A percentile compares a stretch with the other conserved stretches of the same genome.
Conservation (phyloP, 202 grass and related monocot species). For the Zizania palustris region DNA sequence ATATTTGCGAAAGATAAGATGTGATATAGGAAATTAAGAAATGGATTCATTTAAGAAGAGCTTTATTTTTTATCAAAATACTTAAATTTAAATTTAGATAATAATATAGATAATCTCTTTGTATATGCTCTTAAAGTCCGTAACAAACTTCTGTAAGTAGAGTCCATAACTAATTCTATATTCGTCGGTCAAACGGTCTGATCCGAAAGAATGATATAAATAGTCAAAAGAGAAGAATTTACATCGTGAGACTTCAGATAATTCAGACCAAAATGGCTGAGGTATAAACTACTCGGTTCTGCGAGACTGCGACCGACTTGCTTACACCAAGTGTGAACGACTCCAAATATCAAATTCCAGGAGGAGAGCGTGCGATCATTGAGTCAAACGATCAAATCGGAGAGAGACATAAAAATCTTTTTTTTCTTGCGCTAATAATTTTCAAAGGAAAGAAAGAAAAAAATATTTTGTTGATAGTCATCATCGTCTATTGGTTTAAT, state of each 20-base stretch:
- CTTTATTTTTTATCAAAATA: too few relatives aligned
- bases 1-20: too few relatives aligned
- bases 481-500: too few relatives aligned
- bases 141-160: too few relatives aligned
- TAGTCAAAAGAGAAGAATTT: constrained; percentile 25
- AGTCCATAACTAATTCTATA: too few relatives aligned
- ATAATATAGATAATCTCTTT: too few relatives aligned
- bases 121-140: too few relatives aligned
- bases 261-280: constrained; percentile 5
- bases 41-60: too few relatives aligned
- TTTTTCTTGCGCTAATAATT: background rate
- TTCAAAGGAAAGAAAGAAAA: background rate
- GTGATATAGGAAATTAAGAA: too few relatives aligned
- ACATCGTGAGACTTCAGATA: background rate
- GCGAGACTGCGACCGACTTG: background rate
- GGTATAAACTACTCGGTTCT: background rate
- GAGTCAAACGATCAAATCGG: background rate
- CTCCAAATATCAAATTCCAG: background rate
- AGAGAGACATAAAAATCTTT: background rate
- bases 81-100: too few relatives aligned
- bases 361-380: background rate
- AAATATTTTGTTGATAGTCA: too few relatives aligned
- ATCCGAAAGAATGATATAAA: background rate
- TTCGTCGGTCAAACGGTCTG: background rate
- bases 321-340: background rate